Percentiles rank a stretch among this genome's conserved stretches.
phyloP scores from a whole-genome alignment of 495 filamentous ascomycete species.

The Penicillium pancosmium region DNA sequence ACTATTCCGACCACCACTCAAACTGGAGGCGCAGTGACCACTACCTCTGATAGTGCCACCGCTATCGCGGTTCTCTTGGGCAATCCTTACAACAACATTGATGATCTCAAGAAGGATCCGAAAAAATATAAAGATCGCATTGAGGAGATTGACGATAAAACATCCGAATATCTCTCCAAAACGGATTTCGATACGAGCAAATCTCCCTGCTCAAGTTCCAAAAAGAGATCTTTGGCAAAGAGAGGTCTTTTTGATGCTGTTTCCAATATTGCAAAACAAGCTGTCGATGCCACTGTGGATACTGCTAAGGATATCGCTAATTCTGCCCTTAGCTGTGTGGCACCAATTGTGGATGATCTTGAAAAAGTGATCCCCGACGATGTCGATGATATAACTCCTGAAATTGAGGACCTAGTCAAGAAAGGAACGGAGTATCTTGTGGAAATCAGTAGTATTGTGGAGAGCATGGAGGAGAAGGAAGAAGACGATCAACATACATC shows the following conservation, averaged over 20 bases:
- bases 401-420: conserved; percentile 2
- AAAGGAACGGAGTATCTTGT: conserved; percentile 5
- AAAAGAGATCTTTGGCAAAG: not conserved
- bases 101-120: conserved; percentile 1
- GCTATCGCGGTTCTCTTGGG: conserved; percentile 1
- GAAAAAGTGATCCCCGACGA: not conserved
- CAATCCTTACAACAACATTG: conserved; percentile 1
- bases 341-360: not conserved
- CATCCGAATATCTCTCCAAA: not conserved
- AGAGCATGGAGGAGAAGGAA: not conserved
- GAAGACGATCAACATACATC: not conserved
- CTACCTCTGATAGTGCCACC: not conserved
- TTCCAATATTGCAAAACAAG: not conserved
- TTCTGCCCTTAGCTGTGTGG: conserved; percentile 4
- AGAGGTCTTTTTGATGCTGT: conserved; percentile 1
- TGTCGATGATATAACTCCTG: not conserved
- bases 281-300: not conserved
- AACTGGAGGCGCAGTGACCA: not conserved
- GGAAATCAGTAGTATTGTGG: conserved; percentile 3
- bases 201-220: conserved; percentile 4
- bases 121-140: not conserved
- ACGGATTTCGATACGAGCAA: not conserved
- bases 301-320: not conserved
- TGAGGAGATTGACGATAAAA: conserved; percentile 2
- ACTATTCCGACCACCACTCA: not conserved